Conservation (phyloP, 2,329 filamentous ascomycete genomes). For the Penicillium griseofulvum region DNA sequence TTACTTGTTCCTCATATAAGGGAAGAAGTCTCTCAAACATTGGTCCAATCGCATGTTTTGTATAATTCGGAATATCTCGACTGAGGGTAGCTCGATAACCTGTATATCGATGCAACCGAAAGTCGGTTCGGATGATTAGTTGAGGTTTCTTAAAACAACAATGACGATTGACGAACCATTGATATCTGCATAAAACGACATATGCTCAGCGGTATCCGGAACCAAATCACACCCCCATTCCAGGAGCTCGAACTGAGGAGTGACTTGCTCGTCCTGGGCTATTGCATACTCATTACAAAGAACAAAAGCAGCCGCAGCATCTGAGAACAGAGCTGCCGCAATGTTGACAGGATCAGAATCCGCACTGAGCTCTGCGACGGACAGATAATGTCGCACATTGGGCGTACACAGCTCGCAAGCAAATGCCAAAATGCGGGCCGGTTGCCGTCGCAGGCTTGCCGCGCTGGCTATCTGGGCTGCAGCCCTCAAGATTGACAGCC, state of each 20-base stretch:
- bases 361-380: not conserved
- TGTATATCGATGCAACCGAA: not conserved
- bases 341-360: not conserved
- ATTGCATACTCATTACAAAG: conserved; percentile 2
- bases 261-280: not conserved
- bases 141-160: no score
- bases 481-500: conserved; percentile 60
- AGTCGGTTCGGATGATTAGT: not conserved
- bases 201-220: not conserved
- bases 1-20: not conserved
- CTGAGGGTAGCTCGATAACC: not conserved
- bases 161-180: not conserved
- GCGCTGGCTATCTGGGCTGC: conserved; percentile 66
- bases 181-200: not conserved
- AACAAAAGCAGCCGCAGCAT: conserved; percentile 1
- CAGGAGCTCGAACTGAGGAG: not conserved
- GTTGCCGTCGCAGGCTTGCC: conserved; percentile 56
- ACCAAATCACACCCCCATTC: not conserved
- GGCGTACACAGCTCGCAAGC: conserved; percentile 40
- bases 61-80: not conserved
- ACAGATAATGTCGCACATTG: not conserved
- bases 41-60: not conserved
- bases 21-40: conserved; percentile 1
- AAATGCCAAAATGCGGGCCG: conserved; percentile 63
- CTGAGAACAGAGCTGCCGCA: not conserved